Evolutionary conservation across 306 rosid species (phyloP).

Genomic region (Coriaria nepalensis): DNA sequence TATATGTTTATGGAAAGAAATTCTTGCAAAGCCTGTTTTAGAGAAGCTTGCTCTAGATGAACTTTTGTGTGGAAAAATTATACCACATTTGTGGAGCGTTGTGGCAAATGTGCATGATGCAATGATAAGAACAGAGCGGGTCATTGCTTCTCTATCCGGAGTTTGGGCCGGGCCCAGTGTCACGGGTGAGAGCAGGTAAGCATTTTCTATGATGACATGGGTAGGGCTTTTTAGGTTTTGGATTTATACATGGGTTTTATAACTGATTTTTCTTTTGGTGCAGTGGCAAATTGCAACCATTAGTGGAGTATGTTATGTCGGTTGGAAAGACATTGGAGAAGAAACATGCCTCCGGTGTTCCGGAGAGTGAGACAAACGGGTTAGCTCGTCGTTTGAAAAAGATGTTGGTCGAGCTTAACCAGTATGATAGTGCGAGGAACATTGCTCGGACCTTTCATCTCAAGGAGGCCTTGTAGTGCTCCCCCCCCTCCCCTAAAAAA

Average conservation of each 20-base stretch:
- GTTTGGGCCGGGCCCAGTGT: conserved; percentile 79
- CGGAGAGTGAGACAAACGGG: conserved; percentile 45
- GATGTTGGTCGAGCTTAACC: conserved; percentile 78
- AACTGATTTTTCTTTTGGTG: background rate
- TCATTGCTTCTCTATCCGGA: conserved; percentile 64
- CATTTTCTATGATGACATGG: background rate
- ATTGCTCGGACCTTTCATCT: conserved; percentile 67
- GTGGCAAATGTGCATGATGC: conserved; percentile 78
- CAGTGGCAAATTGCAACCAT: conserved; percentile 69
- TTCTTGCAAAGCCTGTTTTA: conserved; percentile 57
- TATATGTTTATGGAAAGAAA: conserved; percentile 81
- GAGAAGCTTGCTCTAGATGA: conserved; percentile 90
- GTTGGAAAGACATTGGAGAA: conserved; percentile 67
- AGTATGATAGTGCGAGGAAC: conserved; percentile 73
- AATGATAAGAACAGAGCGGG: conserved; percentile 72
- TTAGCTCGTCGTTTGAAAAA: conserved; percentile 84
- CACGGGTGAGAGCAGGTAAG: conserved; percentile 52
- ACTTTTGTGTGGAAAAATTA: conserved; percentile 63
- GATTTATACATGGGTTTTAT: no score
- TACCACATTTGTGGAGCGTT: conserved; percentile 74
- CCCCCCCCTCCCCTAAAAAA: no score
- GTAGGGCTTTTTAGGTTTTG: no score
- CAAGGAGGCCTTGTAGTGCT: conserved; percentile 59
- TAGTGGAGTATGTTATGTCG: conserved; percentile 54
- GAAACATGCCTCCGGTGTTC: conserved; percentile 29